Percentiles rank a stretch among this genome's conserved stretches.
phyloP scores from a whole-genome alignment of 2,329 filamentous ascomycete genomes.

The Penicillium sp. region DNA sequence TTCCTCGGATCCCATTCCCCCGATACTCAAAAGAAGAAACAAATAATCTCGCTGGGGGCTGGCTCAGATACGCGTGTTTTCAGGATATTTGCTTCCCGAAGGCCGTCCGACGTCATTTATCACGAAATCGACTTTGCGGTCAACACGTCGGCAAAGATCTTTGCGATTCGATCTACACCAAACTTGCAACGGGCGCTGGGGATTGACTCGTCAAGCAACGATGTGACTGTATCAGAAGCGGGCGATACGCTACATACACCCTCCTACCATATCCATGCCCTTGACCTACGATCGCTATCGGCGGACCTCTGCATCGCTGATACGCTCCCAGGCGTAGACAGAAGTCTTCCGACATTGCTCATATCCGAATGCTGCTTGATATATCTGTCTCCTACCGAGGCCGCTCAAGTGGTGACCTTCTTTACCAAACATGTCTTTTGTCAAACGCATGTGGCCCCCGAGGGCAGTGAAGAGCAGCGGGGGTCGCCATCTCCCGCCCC shows the following conservation, averaged over 20 bases:
- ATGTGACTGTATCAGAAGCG: conserved; percentile 40
- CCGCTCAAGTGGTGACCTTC: conserved; percentile 65
- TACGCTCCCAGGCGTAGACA: conserved; percentile 52
- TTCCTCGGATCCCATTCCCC: conserved; percentile 60
- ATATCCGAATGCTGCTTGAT: conserved; percentile 95
- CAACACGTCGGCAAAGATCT: conserved; percentile 70
- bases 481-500: conserved; percentile 43
- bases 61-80: conserved; percentile 92
- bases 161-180: conserved; percentile 38
- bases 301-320: conserved; percentile 8
- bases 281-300: conserved; percentile 68
- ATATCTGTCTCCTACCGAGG: conserved; percentile 71
- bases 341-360: conserved; percentile 73
- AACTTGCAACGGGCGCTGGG: conserved; percentile 35
- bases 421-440: conserved; percentile 59
- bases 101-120: conserved; percentile 64
- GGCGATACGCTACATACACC: conserved; percentile 50
- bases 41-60: conserved; percentile 90
- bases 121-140: conserved; percentile 89
- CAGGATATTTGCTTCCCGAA: conserved; percentile 60
- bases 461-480: conserved; percentile 4
- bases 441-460: conserved; percentile 28
- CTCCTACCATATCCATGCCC: conserved; percentile 59
- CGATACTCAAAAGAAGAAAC: conserved; percentile 46
- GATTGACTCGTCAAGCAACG: conserved; percentile 31